Evolutionary conservation across 2,329 filamentous ascomycete genomes (phyloP).

Genomic region (Apiospora phragmitis): DNA sequence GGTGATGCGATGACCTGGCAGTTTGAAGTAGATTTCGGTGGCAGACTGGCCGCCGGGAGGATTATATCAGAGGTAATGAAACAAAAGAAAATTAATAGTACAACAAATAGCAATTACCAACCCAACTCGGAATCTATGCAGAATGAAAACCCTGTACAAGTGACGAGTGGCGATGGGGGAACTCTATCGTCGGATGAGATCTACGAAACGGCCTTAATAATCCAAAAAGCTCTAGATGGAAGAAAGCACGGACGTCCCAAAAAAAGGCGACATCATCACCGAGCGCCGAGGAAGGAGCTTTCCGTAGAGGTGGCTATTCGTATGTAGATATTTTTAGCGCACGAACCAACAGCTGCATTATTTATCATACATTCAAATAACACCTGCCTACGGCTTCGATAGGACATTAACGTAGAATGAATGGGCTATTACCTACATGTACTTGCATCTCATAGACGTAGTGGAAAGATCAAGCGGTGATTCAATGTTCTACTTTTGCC

Average conservation of each 20-base stretch:
- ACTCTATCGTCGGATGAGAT: not conserved
- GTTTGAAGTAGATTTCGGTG: not conserved
- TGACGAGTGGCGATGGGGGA: not conserved
- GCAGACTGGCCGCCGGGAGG: not conserved
- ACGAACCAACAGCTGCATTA: not conserved
- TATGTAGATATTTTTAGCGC: slow-evolving; percentile 1
- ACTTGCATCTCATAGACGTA: not conserved
- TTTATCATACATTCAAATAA: not conserved
- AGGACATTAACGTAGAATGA: not conserved
- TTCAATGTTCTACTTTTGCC: not conserved
- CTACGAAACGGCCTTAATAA: slow-evolving; percentile 11
- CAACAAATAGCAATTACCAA: not conserved
- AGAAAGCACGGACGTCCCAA: slow-evolving; percentile 15
- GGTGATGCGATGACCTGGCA: slow-evolving; percentile 12
- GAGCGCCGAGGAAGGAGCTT: slow-evolving; percentile 2
- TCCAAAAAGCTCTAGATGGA: not conserved
- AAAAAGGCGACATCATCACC: slow-evolving; percentile 14
- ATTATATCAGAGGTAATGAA: not conserved
- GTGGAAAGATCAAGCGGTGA: not conserved
- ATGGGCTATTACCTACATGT: no score
- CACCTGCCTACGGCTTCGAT: not conserved
- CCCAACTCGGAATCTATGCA: not conserved
- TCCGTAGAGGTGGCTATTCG: not conserved
- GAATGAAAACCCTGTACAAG: not conserved
- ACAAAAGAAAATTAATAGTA: slow-evolving; percentile 1